Evolutionary conservation across 805 yeast species (phyloP), one percentile per base, ranked within the genome.

Genomic region (Tetrapisispora namnaoensis): DNA sequence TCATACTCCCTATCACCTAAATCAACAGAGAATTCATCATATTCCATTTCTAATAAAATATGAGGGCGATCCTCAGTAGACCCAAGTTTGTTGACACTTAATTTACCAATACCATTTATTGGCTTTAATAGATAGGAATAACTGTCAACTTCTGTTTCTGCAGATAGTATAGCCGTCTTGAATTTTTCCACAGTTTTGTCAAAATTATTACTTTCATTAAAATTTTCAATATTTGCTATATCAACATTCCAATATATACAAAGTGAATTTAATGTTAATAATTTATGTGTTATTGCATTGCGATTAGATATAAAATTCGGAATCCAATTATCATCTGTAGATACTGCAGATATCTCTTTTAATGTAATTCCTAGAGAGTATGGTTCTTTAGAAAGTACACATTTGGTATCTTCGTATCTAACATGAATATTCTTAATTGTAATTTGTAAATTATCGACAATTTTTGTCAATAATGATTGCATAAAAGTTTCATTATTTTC

Each of bases 371-470:
- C 99, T 37, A 89, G 67, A 0, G 96, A 74, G 55, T 86, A 86
- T 2, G 96, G 95, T 30, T 63, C 61, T 49, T 81, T 83, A 0
- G 95, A 82, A 54, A 87, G 81, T 4, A 79, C 75, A 39, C 77
- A 71, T 7, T 76, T 70, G 50, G 73, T 75, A 67, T 93, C 99
- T 60, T 95, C 99, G 60, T 90, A 93, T 49, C 99, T 75, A 20
- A 93, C 66, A 65, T 93, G 99, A 53, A 93, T 93, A 61, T 87
- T 88, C 57, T 82, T 86, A 54, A 93, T 86, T 2, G 95, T 86
- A 13, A 93, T 77, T 65, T 93, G 99, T 47, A 95, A 69, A 61
- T 93, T 93, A 65, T 93, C 98, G 22, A 91, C 83, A 54, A 93
- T 83, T 63, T 95, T 95, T 1, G 96, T 85, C 7, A 89, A 75